A percentile compares a stretch with the other conserved stretches of the same genome.
Evolutionary conservation across 108 stramenopile species (phyloP).

Genomic region (Mediolabrus comicus): DNA sequence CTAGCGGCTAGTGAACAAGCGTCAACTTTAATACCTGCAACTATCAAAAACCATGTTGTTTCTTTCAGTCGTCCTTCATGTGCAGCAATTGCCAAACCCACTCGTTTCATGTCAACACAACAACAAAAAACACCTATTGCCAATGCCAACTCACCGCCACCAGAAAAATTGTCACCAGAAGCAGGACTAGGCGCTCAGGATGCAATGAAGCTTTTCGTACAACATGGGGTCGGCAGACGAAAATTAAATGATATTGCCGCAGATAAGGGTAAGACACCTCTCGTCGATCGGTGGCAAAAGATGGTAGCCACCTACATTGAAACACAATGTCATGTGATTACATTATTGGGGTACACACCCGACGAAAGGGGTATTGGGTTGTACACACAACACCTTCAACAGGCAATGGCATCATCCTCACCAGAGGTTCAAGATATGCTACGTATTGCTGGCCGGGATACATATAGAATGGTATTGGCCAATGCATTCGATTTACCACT

Average conservation of each 20-base stretch:
- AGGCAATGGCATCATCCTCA: conserved; percentile 37
- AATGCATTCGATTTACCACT: conserved; percentile 65
- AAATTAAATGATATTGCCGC: conserved; percentile 51
- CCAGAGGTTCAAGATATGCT: conserved; percentile 62
- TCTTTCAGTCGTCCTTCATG: too few species aligned
- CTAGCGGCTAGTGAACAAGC: neutral
- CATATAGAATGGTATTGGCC: conserved; percentile 68
- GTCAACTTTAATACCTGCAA: neutral
- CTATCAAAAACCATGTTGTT: too few species aligned
- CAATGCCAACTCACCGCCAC: conserved; percentile 22
- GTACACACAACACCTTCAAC: conserved; percentile 71
- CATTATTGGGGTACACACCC: conserved; percentile 67
- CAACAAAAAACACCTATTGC: neutral
- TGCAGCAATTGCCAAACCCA: neutral
- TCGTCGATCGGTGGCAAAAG: conserved; percentile 80
- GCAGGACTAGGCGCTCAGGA: conserved; percentile 60
- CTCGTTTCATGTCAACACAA: neutral
- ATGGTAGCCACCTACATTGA: conserved; percentile 83
- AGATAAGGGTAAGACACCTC: conserved; percentile 29
- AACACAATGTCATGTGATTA: conserved; percentile 74
- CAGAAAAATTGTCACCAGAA: conserved; percentile 47
- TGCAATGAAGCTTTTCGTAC: conserved; percentile 50
- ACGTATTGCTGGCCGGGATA: conserved; percentile 53
- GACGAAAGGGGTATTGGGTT: conserved; percentile 73
- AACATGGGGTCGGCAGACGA: conserved; percentile 58